Evolutionary conservation across 2,329 filamentous ascomycete genomes (phyloP), one percentile per base, ranked within the genome.

Genomic region (Setomelanomma holmii): DNA sequence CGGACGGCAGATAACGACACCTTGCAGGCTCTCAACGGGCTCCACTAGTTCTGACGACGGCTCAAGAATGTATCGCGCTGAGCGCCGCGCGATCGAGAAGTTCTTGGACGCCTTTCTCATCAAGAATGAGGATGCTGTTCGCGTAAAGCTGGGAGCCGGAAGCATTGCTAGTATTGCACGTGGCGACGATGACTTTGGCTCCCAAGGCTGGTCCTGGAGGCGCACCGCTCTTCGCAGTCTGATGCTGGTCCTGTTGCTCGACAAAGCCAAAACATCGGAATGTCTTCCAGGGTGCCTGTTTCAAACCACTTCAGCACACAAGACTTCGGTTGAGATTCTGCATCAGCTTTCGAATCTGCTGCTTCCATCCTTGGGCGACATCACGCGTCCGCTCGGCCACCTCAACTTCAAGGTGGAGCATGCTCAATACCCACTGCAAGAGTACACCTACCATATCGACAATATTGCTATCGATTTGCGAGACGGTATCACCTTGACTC

Each of bases 381-480:
- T 86, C 44, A 73, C 72, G 3, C 80, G 84, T 16, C 76, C 80
- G 2, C 72, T 89, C 2, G 76, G 76, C 20, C 83, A 86, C 61
- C 71, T 87, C 19, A 80, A 80, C 51, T 88, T 85, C 67, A 77
- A 77, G n/a, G 71, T 87, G 19, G 65, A 67, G 3, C 80, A 84
- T 62, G 70, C 77, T 6, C 86, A 88, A 63, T 78, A 82, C 53
- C 79, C 80, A 2, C 75, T 87, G 5, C 78, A 86, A 55, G 86
- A 88, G 68, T 84, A 84, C 56, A 73, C 77, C 1, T 88, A 86
- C 63, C 72, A 73, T 34, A 80, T 88, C 48, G 73, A 77, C 7
- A 88, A 88, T 58, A 76, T 89, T 20, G 86, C 85, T 1, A 79
- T 85, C 7, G 86, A 88, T 61, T 74, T 88, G 19, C 80, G 86